These are phyloP conservation scores for Pugionium dolabratum DNA, from an alignment of 345 rosid genomes.

Conservation along the genomic window DNA sequence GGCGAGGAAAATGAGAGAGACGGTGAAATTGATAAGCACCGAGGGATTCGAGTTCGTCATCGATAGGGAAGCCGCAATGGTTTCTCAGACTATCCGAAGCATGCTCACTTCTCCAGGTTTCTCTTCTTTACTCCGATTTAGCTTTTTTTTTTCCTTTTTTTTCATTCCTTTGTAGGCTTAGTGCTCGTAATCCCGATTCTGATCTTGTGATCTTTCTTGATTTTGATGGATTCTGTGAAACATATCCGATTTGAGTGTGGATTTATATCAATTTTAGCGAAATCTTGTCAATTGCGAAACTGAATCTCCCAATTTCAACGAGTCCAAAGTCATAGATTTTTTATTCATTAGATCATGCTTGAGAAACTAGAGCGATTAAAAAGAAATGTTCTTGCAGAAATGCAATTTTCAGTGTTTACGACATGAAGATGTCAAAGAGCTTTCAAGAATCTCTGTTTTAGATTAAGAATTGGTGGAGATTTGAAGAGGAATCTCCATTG, in stretches of 20 bases:
- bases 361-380: conserved; percentile 1
- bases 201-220: conserved; percentile 5
- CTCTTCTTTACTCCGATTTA: conserved; percentile 2
- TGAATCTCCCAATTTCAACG: background rate
- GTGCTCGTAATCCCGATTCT: conserved; percentile 12
- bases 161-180: background rate
- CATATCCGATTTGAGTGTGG: background rate
- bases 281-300: conserved; percentile 5
- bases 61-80: conserved; percentile 85
- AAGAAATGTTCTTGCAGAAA: conserved; percentile 3
- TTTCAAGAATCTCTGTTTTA: conserved; percentile 15
- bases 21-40: conserved; percentile 75
- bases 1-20: conserved; percentile 51
- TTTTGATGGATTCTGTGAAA: conserved; percentile 2
- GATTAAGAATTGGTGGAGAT: background rate
- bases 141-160: background rate
- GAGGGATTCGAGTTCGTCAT: conserved; percentile 82
- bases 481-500: conserved; percentile 8
- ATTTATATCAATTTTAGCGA: background rate
- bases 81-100: conserved; percentile 86
- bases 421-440: background rate
- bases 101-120: conserved; percentile 90
- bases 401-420: background rate
- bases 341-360: background rate
- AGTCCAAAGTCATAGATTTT: background rate